These are phyloP conservation scores for Batrachochytrium dendrobatidis DNA, from an alignment of 371 early-diverging fungal species.

Conservation along the genomic window DNA sequence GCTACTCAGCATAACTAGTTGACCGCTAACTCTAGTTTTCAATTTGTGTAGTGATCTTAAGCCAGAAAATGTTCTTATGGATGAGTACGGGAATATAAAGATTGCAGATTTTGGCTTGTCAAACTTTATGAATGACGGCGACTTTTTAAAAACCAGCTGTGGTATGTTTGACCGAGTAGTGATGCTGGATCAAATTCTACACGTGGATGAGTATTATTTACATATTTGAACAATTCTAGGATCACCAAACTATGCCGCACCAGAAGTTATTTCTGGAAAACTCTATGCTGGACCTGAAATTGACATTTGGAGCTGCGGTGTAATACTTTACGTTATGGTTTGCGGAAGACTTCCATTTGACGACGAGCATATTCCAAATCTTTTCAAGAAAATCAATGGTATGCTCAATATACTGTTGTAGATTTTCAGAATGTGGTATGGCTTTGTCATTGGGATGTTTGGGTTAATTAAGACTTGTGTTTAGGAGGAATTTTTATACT, in stretches of 20 bases:
- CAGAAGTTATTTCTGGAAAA: conserved; percentile 92
- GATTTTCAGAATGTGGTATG: not conserved
- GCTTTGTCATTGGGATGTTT: too few species aligned
- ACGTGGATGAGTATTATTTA: too few species aligned
- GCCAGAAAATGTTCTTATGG: conserved; percentile 71
- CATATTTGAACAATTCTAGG: conserved; percentile 19
- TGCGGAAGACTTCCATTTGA: conserved; percentile 98
- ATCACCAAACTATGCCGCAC: conserved; percentile 58
- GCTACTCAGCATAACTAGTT: not conserved
- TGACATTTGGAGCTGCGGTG: conserved; percentile 99
- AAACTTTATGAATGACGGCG: conserved; percentile 91
- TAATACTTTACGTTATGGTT: conserved; percentile 99
- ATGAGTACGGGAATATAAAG: conserved; percentile 92
- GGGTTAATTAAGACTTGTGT: too few species aligned
- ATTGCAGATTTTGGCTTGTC: conserved; percentile 96
- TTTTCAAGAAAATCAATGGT: conserved; percentile 86
- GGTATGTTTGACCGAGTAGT: conserved; percentile 24
- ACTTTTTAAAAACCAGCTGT: conserved; percentile 92
- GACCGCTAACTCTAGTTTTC: not conserved
- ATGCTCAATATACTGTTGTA: not conserved
- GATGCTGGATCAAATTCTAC: not conserved
- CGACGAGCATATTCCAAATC: conserved; percentile 93
- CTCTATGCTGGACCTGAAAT: conserved; percentile 97
- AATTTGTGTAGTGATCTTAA: conserved; percentile 28
- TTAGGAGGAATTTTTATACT: conserved; percentile 82